Evolutionary conservation across 202 grass and related monocot genomes (phyloP).

Genomic region (Schoenoplectus tabernaemontani): DNA sequence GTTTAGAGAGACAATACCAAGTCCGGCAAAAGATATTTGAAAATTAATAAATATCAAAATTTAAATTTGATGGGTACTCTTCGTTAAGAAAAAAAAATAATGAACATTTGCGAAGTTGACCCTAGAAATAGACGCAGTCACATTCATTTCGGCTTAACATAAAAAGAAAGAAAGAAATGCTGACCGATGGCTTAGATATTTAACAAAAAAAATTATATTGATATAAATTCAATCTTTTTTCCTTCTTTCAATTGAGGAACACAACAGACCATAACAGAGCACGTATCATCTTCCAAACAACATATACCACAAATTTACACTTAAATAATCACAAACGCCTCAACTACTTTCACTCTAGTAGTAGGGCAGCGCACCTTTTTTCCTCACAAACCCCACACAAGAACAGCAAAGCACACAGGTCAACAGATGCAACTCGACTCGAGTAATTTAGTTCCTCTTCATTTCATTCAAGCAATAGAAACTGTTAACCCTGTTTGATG

Average conservation of each 20-base stretch:
- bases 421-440: neutral
- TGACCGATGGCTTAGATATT: too few relatives aligned
- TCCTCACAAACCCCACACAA: conserved; percentile 5
- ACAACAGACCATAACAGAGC: too few relatives aligned
- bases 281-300: neutral
- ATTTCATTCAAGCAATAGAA: conserved; percentile 1
- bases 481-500: neutral
- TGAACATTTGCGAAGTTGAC: too few relatives aligned
- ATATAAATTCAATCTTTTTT: neutral
- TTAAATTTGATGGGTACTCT: too few relatives aligned
- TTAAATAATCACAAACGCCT: conserved; percentile 56
- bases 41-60: too few relatives aligned
- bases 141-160: too few relatives aligned
- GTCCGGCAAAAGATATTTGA: too few relatives aligned
- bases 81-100: too few relatives aligned
- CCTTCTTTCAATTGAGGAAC: conserved; percentile 2
- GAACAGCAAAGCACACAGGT: neutral
- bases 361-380: conserved; percentile 47
- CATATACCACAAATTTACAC: conserved; percentile 1
- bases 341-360: conserved; percentile 43
- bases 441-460: neutral
- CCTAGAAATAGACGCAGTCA: too few relatives aligned
- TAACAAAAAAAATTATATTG: neutral
- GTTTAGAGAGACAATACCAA: too few relatives aligned
- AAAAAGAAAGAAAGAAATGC: too few relatives aligned